Conservation (phyloP, 768 basidiomycete species). For the Cyclocybe aegerita region DNA sequence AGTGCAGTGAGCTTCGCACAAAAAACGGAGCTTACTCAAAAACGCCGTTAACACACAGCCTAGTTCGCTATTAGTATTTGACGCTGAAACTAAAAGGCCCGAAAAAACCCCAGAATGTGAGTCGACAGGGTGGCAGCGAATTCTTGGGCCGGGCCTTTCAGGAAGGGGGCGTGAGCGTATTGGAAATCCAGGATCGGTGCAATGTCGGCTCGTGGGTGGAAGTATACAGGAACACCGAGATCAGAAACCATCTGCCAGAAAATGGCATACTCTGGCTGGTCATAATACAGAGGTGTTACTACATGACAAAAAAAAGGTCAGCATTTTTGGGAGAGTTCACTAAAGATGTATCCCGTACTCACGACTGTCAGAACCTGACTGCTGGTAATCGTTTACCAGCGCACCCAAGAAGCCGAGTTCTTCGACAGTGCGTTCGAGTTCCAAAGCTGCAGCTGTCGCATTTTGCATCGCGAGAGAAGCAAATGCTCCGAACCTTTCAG, state of each 20-base stretch:
- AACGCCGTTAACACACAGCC: slow-evolving; percentile 36
- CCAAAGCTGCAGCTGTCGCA: slow-evolving; percentile 37
- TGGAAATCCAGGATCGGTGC: slow-evolving; percentile 20
- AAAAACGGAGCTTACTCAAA: slow-evolving; percentile 28
- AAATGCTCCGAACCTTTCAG: slow-evolving; percentile 40
- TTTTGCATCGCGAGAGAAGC: slow-evolving; percentile 45
- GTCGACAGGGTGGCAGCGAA: slow-evolving; percentile 37
- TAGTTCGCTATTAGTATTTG: slow-evolving; percentile 2
- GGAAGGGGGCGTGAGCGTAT: slow-evolving; percentile 32
- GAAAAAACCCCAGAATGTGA: slow-evolving; percentile 35
- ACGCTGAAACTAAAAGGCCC: background rate
- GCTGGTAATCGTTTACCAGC: slow-evolving; percentile 44
- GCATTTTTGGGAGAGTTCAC: background rate
- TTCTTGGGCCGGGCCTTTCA: slow-evolving; percentile 34
- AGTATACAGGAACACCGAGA: slow-evolving; percentile 38
- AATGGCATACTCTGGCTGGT: slow-evolving; percentile 36
- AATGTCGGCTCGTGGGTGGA: slow-evolving; percentile 35
- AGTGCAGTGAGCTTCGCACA: background rate
- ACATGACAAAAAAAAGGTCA: background rate
- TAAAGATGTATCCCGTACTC: slow-evolving; percentile 1
- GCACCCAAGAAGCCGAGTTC: slow-evolving; percentile 40
- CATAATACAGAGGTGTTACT: slow-evolving; percentile 37
- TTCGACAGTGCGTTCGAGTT: slow-evolving; percentile 37
- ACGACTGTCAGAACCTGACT: slow-evolving; percentile 39
- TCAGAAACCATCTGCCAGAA: slow-evolving; percentile 38